Percentiles rank a stretch among this genome's conserved stretches.
Conservation (phyloP, 805 yeast species). For the Saturnispora quitensis region DNA sequence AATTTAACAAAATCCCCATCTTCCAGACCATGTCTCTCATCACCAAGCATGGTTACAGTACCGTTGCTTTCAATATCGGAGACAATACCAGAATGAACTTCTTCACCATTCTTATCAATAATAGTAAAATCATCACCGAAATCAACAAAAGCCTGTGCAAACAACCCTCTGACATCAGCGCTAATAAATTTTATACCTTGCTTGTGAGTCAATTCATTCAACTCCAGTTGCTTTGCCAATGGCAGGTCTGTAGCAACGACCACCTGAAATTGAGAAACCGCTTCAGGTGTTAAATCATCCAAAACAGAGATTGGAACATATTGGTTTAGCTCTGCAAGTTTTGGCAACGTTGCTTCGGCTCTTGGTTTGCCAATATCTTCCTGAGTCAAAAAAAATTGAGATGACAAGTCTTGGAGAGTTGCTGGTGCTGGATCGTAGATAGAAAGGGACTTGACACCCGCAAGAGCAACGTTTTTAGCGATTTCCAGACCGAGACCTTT, state of each 20-base stretch:
- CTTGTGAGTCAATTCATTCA: slow-evolving; percentile 68
- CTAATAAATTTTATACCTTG: slow-evolving; percentile 70
- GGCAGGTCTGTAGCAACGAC: slow-evolving; percentile 74
- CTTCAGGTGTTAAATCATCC: slow-evolving; percentile 42
- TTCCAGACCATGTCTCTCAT: slow-evolving; percentile 85
- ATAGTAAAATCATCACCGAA: slow-evolving; percentile 77
- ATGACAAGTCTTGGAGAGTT: slow-evolving; percentile 61
- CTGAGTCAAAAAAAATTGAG: slow-evolving; percentile 76
- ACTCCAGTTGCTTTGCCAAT: slow-evolving; percentile 62
- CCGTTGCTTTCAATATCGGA: slow-evolving; percentile 85
- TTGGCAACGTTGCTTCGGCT: slow-evolving; percentile 59
- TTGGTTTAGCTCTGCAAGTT: slow-evolving; percentile 72
- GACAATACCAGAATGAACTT: slow-evolving; percentile 77
- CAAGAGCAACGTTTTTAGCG: slow-evolving; percentile 92
- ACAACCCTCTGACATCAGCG: slow-evolving; percentile 78
- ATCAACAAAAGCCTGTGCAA: slow-evolving; percentile 85
- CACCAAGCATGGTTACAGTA: slow-evolving; percentile 88
- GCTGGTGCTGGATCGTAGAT: slow-evolving; percentile 75
- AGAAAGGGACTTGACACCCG: slow-evolving; percentile 90
- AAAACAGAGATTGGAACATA: slow-evolving; percentile 81
- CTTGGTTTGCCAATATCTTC: slow-evolving; percentile 70
- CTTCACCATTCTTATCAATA: slow-evolving; percentile 86
- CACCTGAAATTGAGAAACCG: slow-evolving; percentile 58
- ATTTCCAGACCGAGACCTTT: slow-evolving; percentile 93
- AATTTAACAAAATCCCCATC: slow-evolving; percentile 88